These are phyloP conservation scores for Botrytis medusae DNA, from an alignment of 2,329 filamentous ascomycete genomes.

Conservation along the genomic window DNA sequence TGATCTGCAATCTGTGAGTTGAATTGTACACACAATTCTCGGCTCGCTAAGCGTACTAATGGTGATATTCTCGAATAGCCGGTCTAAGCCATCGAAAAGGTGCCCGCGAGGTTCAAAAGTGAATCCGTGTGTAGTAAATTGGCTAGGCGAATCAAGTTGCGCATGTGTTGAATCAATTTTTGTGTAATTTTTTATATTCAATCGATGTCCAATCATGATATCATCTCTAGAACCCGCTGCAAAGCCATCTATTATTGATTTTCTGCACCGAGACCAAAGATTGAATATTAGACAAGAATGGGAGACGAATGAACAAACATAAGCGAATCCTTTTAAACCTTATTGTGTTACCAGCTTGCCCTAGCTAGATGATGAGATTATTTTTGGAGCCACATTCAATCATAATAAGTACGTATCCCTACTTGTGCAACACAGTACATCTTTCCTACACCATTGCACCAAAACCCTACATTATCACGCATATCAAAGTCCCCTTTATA, in stretches of 20 bases:
- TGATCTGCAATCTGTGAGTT: no score
- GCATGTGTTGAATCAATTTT: neutral
- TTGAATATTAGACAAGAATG: neutral
- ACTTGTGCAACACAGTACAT: neutral
- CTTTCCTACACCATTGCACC: neutral
- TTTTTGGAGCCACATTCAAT: neutral
- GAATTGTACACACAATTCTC: no score
- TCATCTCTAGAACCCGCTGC: neutral
- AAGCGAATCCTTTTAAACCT: neutral
- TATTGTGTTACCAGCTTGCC: neutral
- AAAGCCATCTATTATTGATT: neutral
- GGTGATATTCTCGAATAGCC: neutral
- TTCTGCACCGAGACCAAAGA: neutral
- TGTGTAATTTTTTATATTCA: neutral
- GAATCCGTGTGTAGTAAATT: neutral
- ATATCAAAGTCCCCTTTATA: neutral
- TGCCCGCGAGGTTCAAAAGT: neutral
- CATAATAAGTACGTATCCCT: neutral
- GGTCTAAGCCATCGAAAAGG: neutral
- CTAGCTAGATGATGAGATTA: neutral
- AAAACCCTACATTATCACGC: neutral
- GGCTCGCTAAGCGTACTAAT: neutral
- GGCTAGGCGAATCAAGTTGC: no score
- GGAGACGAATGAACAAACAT: neutral
- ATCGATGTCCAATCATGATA: neutral